Conservation (phyloP, 768 basidiomycete genomes). For the Boletus tomentosulus region DNA sequence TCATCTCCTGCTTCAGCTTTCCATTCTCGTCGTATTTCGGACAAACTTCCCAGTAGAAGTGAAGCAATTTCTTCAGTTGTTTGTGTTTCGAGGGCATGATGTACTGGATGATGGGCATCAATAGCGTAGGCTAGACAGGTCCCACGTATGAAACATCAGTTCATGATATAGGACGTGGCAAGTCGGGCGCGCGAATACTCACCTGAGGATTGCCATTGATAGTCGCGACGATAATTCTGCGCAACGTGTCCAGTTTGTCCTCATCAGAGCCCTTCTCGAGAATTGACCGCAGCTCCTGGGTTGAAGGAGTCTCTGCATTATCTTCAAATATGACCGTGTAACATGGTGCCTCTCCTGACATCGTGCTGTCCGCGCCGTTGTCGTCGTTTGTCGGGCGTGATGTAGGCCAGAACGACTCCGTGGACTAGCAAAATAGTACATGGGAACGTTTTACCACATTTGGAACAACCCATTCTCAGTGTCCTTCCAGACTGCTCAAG, state of each 20-base stretch:
- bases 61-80: slow-evolving; percentile 92
- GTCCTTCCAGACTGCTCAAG: too few relatives aligned
- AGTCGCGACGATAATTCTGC: slow-evolving; percentile 88
- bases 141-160: neutral
- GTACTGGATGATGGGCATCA: slow-evolving; percentile 99
- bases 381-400: slow-evolving; percentile 11
- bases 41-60: slow-evolving; percentile 97
- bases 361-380: slow-evolving; percentile 11
- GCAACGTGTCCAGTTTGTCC: slow-evolving; percentile 92
- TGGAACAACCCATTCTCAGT: neutral
- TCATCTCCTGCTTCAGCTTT: slow-evolving; percentile 99
- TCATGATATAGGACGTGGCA: neutral
- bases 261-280: slow-evolving; percentile 97
- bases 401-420: neutral
- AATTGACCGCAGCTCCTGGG: slow-evolving; percentile 72
- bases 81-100: slow-evolving; percentile 95
- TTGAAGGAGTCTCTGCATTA: slow-evolving; percentile 68
- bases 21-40: slow-evolving; percentile 96
- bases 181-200: slow-evolving; percentile 22
- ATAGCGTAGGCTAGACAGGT: slow-evolving; percentile 64
- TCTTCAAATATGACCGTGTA: slow-evolving; percentile 80
- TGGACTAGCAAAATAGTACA: neutral
- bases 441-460: slow-evolving; percentile 10
- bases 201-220: slow-evolving; percentile 95
- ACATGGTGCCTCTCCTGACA: slow-evolving; percentile 57